Conservation (phyloP, 2,329 filamentous ascomycete species). For the Mycosphaerelloides madeirae region DNA sequence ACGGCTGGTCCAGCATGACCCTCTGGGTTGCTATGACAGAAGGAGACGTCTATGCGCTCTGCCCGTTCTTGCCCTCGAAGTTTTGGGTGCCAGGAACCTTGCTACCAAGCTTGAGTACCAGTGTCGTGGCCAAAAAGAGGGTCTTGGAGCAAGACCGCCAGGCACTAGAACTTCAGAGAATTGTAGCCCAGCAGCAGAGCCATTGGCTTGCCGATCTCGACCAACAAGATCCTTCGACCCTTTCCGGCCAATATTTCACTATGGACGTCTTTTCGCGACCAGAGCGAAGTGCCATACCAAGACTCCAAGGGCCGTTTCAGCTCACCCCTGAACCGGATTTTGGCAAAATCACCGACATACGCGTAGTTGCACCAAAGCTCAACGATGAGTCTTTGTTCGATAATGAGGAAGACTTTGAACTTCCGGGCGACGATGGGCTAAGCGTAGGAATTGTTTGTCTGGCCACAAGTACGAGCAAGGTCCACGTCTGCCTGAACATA, state of each 20-base stretch:
- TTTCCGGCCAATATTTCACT: slow-evolving; percentile 39
- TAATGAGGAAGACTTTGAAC: slow-evolving; percentile 46
- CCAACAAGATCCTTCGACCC: slow-evolving; percentile 14
- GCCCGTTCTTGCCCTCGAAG: slow-evolving; percentile 78
- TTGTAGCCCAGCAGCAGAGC: slow-evolving; percentile 49
- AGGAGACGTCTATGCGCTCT: slow-evolving; percentile 89
- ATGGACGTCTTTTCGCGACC: slow-evolving; percentile 55
- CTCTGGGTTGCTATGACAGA: slow-evolving; percentile 94
- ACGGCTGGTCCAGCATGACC: slow-evolving; percentile 88
- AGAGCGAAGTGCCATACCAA: slow-evolving; percentile 51
- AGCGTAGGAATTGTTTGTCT: slow-evolving; percentile 56
- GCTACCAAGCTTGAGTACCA: slow-evolving; percentile 76
- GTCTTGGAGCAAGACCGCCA: slow-evolving; percentile 39
- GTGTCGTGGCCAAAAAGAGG: slow-evolving; percentile 68
- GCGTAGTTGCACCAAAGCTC: slow-evolving; percentile 52
- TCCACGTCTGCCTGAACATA: slow-evolving; percentile 58
- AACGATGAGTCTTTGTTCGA: slow-evolving; percentile 50
- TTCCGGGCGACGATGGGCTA: slow-evolving; percentile 41
- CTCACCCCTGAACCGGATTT: slow-evolving; percentile 48
- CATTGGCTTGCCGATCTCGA: slow-evolving; percentile 48
- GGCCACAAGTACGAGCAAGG: slow-evolving; percentile 50
- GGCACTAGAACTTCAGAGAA: slow-evolving; percentile 43
- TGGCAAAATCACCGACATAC: slow-evolving; percentile 57
- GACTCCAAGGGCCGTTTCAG: slow-evolving; percentile 59
- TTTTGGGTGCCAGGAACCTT: slow-evolving; percentile 71